Base-by-base conservation (phyloP, 2,329 filamentous ascomycete species). In the Dichotomopilus funicola region DNA sequence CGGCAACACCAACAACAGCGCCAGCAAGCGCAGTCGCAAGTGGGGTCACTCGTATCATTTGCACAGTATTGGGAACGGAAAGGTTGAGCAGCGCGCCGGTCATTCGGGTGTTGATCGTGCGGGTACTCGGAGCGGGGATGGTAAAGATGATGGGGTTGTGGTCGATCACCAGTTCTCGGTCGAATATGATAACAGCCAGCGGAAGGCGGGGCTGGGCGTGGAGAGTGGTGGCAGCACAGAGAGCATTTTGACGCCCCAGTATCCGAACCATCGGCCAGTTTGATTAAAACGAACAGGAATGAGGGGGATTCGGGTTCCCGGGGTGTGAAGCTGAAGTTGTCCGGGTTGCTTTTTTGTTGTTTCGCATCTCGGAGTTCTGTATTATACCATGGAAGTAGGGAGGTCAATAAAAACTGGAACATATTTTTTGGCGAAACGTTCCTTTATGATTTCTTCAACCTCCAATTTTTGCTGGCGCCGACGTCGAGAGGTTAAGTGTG, bases 21-120 rank as follows among this genome's bases (percentile, higher is more conserved):
- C 9, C 33, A 57, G 49, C 33, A 51, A 49, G 48, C 7, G 12
- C 6, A 12, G 36, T 5, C 11, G 43, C n/a, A 49, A 27, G 13
- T 49, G 43, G 50, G 50, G 41, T 12, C 59, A 61, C 41, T 53
- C 27, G 4, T 61, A 61, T n/a, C 59, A 60, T 55, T 42, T 61
- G 42, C 59, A 61, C 38, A 59, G 57, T 40, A 40, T 61, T 3
- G 53, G 54, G 13, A 58, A 56, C 27, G 45, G 53, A 9, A 54
- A 37, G 33, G 11, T n/a, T 31, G 49, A 51, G 49, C n/a, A 49
- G 35, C 19, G 33, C 4, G 35, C 6, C 5, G 19, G 19, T 27
- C 19, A 27, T 27, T 27, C 19, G 19, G 19, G 19, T 27, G 19
- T 27, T 27, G 19, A 27, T 27, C 19, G 19, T 27, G 19, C 19